Evolutionary conservation across 1,139 yeast genomes (phyloP).

Genomic region (Suhomyces atakaporum): DNA sequence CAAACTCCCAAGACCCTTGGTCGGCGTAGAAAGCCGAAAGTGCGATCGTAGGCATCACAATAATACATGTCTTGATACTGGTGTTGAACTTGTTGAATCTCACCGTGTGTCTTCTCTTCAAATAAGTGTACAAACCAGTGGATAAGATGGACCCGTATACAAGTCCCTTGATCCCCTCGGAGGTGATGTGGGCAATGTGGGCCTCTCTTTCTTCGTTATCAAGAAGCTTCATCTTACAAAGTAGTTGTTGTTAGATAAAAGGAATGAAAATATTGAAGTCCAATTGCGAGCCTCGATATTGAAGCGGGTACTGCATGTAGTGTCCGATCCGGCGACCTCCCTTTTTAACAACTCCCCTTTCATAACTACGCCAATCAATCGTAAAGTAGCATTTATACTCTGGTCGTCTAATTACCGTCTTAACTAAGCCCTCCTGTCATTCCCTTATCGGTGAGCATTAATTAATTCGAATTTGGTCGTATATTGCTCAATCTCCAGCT

Average conservation of each 20-base stretch:
- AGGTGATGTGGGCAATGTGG: conserved; percentile 37
- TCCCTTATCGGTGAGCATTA: conserved; percentile 5
- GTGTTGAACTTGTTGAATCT: conserved; percentile 40
- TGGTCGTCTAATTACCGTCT: too few relatives aligned
- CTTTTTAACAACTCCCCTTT: too few relatives aligned
- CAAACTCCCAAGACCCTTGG: conserved; percentile 52
- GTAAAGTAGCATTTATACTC: too few relatives aligned
- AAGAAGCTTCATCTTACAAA: conserved; percentile 43
- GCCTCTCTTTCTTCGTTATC: conserved; percentile 45
- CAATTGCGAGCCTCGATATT: background rate
- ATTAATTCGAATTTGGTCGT: conserved; percentile 3
- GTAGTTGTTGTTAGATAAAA: too few relatives aligned
- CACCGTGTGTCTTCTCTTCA: conserved; percentile 37
- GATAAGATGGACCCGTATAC: conserved; percentile 40
- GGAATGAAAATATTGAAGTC: too few relatives aligned
- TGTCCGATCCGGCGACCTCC: background rate
- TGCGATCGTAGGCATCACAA: conserved; percentile 45
- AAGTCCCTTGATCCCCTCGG: conserved; percentile 45
- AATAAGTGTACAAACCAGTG: conserved; percentile 35
- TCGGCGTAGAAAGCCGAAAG: conserved; percentile 48
- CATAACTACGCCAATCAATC: too few relatives aligned
- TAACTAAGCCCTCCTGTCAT: too few relatives aligned
- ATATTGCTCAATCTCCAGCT: background rate
- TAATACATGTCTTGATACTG: conserved; percentile 41
- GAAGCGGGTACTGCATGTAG: conserved; percentile 2